phyloP scores from a whole-genome alignment of 768 basidiomycete species.

The Amanita rubescens region DNA sequence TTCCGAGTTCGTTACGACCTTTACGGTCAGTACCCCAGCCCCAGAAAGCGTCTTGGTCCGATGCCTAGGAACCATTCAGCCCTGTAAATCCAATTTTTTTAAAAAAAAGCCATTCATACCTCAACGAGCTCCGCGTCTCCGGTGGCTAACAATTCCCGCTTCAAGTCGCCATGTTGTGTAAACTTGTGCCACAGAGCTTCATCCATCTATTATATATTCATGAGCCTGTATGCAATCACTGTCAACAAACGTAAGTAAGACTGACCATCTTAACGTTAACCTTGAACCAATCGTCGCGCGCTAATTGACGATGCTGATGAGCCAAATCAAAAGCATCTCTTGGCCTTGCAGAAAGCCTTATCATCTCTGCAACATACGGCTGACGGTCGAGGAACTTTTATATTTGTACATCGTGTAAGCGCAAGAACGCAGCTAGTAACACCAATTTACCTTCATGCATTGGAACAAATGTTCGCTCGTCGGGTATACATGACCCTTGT shows the following conservation, averaged over 20 bases:
- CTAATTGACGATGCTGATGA: slow-evolving; percentile 27
- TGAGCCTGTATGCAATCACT: not conserved
- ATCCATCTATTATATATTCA: slow-evolving; percentile 34
- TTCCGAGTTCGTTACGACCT: slow-evolving; percentile 46
- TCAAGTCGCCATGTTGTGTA: slow-evolving; percentile 39
- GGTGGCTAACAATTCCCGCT: slow-evolving; percentile 35
- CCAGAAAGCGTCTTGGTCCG: slow-evolving; percentile 44
- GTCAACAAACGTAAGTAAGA: not conserved
- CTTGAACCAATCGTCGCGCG: slow-evolving; percentile 40
- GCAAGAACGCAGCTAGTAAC: not conserved
- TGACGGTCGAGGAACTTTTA: slow-evolving; percentile 36
- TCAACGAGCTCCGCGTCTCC: slow-evolving; percentile 42
- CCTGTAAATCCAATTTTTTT: not conserved
- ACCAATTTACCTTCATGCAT: slow-evolving; percentile 31
- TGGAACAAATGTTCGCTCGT: slow-evolving; percentile 50
- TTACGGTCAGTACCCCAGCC: slow-evolving; percentile 35
- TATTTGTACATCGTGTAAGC: not conserved
- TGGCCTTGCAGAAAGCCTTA: slow-evolving; percentile 30
- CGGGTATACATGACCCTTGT: slow-evolving; percentile 36
- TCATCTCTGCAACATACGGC: slow-evolving; percentile 37
- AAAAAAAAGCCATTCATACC: slow-evolving; percentile 22
- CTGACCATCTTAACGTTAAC: slow-evolving; percentile 40
- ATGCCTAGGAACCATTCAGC: slow-evolving; percentile 24
- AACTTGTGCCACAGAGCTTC: slow-evolving; percentile 42
- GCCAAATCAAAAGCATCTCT: slow-evolving; percentile 36